Base-by-base conservation (phyloP, 2,329 filamentous ascomycete species). In the Diaporthe helianthi region DNA sequence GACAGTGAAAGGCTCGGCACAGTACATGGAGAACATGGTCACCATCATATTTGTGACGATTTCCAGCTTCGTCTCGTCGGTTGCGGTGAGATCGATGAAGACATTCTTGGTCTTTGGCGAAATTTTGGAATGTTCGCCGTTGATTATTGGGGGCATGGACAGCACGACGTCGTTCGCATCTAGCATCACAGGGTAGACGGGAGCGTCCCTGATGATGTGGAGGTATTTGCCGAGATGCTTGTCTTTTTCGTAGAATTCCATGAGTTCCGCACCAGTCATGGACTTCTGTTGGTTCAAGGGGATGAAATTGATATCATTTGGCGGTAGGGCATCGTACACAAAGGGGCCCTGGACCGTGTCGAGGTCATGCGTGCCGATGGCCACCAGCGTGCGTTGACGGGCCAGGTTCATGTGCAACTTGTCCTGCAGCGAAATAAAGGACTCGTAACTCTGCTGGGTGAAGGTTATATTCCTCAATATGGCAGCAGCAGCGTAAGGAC, bases 371-470 rank as follows among this genome's bases (percentile, higher is more conserved):
- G 96, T 99, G 75, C 96, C 96, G 78, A 99, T 98, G 26, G 95
- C 92, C n/a, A 98, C 95, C 55, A 99, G 83, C 0, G 95, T 98
- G 76, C 96, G 86, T 81, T 98, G 93, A 72, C 96, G 90, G 60
- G 96, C 97, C 73, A 99, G 84, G 78, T 99, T 99, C 79, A 95
- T 92, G 83, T 99, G 96, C 58, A 99, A 88, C 84, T 99, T 99
- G 83, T 99, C 97, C 83, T 99, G 96, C 58, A 99, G 87, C 68
- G 91, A 89, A 79, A 99, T 99, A 92, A 99, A 99, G 77, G 94
- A 98, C 75, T 97, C 93, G 80, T 99, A 99, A 74, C 92, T 88
- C 74, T 91, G 93, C 83, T 96, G 87, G 75, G 93, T 94, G 85
- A 99, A 98, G 77, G 90, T 93, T 84, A 99, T 87, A 79, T 94